Conservation (phyloP, 148 eudicot genomes). For the Amaranthus hypochondriacus region DNA sequence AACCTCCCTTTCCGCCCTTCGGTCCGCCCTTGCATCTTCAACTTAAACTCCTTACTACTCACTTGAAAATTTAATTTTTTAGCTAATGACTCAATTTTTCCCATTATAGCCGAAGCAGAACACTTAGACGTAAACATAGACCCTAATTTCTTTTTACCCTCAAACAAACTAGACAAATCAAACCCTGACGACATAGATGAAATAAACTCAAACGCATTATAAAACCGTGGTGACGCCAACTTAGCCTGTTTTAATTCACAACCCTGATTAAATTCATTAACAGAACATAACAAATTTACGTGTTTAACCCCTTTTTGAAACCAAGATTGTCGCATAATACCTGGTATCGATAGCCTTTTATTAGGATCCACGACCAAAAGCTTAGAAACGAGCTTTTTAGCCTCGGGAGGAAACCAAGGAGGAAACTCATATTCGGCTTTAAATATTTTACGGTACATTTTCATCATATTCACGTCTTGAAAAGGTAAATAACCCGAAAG, state of each 20-base stretch:
- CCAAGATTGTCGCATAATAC: conserved; percentile 55
- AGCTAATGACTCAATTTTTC: conserved; percentile 40
- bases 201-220: conserved; percentile 81
- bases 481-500: conserved; percentile 67
- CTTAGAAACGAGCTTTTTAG: conserved; percentile 49
- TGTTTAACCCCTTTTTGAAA: conserved; percentile 37
- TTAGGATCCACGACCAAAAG: conserved; percentile 51
- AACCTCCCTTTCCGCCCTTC: conserved; percentile 76
- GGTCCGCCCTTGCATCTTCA: conserved; percentile 48
- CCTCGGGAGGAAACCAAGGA: conserved; percentile 56
- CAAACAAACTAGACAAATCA: conserved; percentile 65
- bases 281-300: conserved; percentile 10
- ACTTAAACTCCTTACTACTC: conserved; percentile 38
- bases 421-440: conserved; percentile 59
- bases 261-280: conserved; percentile 13
- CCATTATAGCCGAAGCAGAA: conserved; percentile 44
- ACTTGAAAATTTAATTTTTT: conserved; percentile 44
- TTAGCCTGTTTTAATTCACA: conserved; percentile 22
- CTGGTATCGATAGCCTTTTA: conserved; percentile 42
- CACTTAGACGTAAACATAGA: conserved; percentile 62
- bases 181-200: conserved; percentile 90
- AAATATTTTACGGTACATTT: conserved; percentile 56
- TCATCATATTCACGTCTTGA: conserved; percentile 59
- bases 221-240: conserved; percentile 50
- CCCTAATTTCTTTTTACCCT: conserved; percentile 33